Conservation (phyloP, 805 yeast species). For the Candida piceae region DNA sequence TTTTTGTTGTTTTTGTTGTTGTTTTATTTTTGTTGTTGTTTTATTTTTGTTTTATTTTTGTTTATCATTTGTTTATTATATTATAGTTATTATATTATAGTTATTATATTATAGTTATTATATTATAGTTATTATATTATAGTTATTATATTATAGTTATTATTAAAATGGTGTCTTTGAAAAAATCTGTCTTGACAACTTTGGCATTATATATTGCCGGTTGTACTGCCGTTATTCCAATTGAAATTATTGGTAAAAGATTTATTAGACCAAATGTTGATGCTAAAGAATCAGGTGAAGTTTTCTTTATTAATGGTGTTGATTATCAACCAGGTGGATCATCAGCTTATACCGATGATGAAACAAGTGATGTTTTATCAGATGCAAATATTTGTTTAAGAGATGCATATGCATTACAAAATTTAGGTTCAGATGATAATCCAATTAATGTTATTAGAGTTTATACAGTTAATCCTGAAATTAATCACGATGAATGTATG, state of each 20-base stretch:
- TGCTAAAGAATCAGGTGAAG: conserved; percentile 39
- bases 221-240: conserved; percentile 48
- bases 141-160: neutral
- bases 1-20: no score
- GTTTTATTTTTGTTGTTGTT: no score
- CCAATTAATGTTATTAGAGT: conserved; percentile 74
- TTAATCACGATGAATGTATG: conserved; percentile 90
- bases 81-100: no score
- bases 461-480: conserved; percentile 75
- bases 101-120: no score
- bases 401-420: conserved; percentile 73
- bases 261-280: conserved; percentile 49
- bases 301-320: conserved; percentile 78
- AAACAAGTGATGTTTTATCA: conserved; percentile 58
- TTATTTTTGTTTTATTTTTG: no score
- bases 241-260: conserved; percentile 49
- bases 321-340: conserved; percentile 96
- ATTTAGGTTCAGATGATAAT: conserved; percentile 46
- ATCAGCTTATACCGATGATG: conserved; percentile 42
- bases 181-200: conserved; percentile 6
- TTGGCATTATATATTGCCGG: conserved; percentile 6
- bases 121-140: no score
- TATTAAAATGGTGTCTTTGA: conserved; percentile 7
- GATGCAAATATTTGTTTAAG: conserved; percentile 68
- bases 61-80: no score